These are phyloP conservation scores for Rhizoclosmatium sp. DNA, from an alignment of 192 early-diverging fungal genomes.

Conservation along the genomic window DNA sequence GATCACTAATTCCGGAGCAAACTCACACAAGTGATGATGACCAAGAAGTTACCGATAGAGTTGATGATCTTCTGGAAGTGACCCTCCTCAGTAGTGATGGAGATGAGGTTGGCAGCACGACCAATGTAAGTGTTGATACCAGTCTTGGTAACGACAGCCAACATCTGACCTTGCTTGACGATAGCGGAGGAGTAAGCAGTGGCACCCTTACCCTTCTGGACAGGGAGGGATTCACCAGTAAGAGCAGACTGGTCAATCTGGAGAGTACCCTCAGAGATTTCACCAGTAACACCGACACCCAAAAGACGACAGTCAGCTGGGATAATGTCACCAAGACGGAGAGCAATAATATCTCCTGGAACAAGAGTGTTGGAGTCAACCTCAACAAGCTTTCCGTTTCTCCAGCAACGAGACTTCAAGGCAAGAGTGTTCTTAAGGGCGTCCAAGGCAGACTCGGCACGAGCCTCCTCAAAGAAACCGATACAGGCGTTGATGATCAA, in stretches of 20 bases:
- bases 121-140: slow-evolving; percentile 94
- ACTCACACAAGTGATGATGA: slow-evolving; percentile 66
- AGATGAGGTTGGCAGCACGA: slow-evolving; percentile 91
- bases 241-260: slow-evolving; percentile 92
- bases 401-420: slow-evolving; percentile 81
- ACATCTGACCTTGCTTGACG: slow-evolving; percentile 94
- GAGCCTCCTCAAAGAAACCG: slow-evolving; percentile 92
- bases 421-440: slow-evolving; percentile 94
- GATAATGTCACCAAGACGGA: slow-evolving; percentile 94
- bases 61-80: slow-evolving; percentile 94
- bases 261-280: slow-evolving; percentile 79
- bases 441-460: slow-evolving; percentile 92
- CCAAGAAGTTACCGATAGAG: slow-evolving; percentile 89
- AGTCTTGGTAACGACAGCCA: slow-evolving; percentile 95
- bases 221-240: slow-evolving; percentile 93
- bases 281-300: slow-evolving; percentile 60
- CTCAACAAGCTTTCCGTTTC: slow-evolving; percentile 81
- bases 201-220: slow-evolving; percentile 82
- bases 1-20: slow-evolving; percentile 36
- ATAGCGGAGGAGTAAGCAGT: slow-evolving; percentile 93
- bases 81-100: slow-evolving; percentile 87
- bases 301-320: slow-evolving; percentile 91
- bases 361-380: slow-evolving; percentile 84
- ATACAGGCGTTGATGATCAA: slow-evolving; percentile 90
- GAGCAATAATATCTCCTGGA: slow-evolving; percentile 90